Evolutionary conservation across 345 rosid species (phyloP).

Genomic region (Eucalyptus marginata): DNA sequence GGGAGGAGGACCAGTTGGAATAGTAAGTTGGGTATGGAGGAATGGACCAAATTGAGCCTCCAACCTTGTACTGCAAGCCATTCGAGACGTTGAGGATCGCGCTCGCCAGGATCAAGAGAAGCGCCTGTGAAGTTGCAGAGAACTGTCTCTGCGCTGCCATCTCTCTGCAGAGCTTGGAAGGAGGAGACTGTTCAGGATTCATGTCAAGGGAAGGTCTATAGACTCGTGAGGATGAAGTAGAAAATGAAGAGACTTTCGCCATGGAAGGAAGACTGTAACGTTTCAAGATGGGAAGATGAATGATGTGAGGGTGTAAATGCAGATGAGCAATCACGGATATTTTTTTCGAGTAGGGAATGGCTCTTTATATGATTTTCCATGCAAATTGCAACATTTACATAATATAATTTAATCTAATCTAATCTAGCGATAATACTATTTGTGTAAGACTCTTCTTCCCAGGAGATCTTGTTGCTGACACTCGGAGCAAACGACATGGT

Average conservation of each 20-base stretch:
- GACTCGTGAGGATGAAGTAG: not conserved
- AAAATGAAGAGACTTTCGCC: not conserved
- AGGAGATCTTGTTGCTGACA: not conserved
- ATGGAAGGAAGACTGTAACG: not conserved
- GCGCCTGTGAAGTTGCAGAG: not conserved
- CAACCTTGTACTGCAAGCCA: constrained; percentile 5
- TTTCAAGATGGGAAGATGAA: not conserved
- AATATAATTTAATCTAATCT: not conserved
- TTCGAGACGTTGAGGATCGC: not conserved
- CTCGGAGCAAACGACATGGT: not conserved
- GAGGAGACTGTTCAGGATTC: not conserved
- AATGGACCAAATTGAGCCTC: constrained; percentile 23
- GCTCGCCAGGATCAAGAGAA: not conserved
- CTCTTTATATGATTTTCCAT: not conserved
- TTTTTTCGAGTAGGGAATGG: not conserved
- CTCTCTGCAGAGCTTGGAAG: not conserved
- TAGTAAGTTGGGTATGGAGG: constrained; percentile 22
- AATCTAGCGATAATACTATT: not conserved
- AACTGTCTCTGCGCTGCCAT: not conserved
- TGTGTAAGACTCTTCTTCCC: not conserved
- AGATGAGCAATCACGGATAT: not conserved
- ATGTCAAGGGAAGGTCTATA: not conserved
- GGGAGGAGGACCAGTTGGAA: constrained; percentile 27
- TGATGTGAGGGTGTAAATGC: not conserved
- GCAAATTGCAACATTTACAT: not conserved